A percentile compares a stretch with the other conserved stretches of the same genome.
Conservation (phyloP, 495 filamentous ascomycete genomes). For the Jackrogersella minutella region DNA sequence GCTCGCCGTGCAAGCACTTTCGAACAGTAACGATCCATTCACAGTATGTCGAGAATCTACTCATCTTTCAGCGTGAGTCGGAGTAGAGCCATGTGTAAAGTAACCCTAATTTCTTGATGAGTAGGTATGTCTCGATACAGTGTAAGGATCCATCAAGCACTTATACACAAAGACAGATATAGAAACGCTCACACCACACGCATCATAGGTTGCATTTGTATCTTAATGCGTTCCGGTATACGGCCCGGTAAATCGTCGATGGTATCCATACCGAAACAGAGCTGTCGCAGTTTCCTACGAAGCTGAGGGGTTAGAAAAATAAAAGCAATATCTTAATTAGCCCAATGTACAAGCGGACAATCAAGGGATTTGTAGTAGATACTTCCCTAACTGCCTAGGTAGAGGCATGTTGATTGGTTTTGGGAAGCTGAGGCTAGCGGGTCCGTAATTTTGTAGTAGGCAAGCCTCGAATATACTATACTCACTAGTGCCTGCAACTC, state of each 20-base stretch:
- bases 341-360: too few relatives aligned
- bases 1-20: conserved; percentile 26
- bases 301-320: too few relatives aligned
- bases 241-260: too few relatives aligned
- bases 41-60: conserved; percentile 29
- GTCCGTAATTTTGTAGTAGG: neutral
- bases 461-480: conserved; percentile 13
- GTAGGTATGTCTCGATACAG: too few relatives aligned
- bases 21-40: conserved; percentile 32
- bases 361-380: too few relatives aligned
- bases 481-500: conserved; percentile 15
- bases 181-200: too few relatives aligned
- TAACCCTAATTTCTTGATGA: neutral
- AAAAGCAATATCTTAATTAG: too few relatives aligned
- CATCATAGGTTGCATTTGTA: neutral
- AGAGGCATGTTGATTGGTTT: neutral
- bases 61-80: conserved; percentile 11
- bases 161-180: conserved; percentile 1
- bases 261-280: too few relatives aligned
- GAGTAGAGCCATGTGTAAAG: neutral
- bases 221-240: too few relatives aligned
- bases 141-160: neutral
- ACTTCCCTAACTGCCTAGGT: too few relatives aligned
- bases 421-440: neutral
- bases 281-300: too few relatives aligned